Evolutionary conservation across 768 basidiomycete genomes (phyloP), one percentile per base, ranked within the genome.

Genomic region (Amyloporia xantha): DNA sequence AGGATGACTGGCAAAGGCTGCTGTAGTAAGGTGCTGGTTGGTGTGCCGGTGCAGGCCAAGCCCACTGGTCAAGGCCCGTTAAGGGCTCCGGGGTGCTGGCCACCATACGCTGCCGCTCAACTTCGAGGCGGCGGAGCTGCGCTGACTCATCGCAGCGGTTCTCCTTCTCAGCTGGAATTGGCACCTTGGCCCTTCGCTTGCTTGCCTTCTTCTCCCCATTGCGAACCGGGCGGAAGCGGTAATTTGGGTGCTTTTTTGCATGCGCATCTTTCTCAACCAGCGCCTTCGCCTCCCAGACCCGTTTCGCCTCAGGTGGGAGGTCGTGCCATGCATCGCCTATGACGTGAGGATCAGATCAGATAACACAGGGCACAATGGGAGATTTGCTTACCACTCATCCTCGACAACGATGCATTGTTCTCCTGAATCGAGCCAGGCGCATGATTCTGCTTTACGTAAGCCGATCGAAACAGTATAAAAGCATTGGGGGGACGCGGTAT

Each of bases 401-500:
- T 89, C 15, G 86, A 88, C 13, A 90, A 71, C 3, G 87, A 87
- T 57, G 82, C 83, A 68, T 88, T 87, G 62, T 85, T 88, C 25
- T 84, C 85, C 71, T 90, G 87, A 52, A 89, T 81, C 43, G 76
- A 79, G 6, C 82, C 77, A 9, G 85, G 80, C 54, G 89, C 84
- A 56, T 84, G 84, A 57, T 86, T 82, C 56, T 71, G 75, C 68
- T 84, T 85, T 64, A 89, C 85, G 66, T 89, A 89, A 0, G 83
- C 82, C 0, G 85, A 86, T 53, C 87, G 82, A 73, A 90, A 91
- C 58, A 91, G 76, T 60, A 90, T 91, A 68, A 91, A 91, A 20
- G 87, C 88, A 59, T 91, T 90, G 2, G 87, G 85, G 1, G 87
- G 87, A 38, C 87, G 84, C 15, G 87, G 87, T 53, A 91, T 86